phyloP scores from a whole-genome alignment of 1,284 basidiomycete species.

The Earliella scabrosa region DNA sequence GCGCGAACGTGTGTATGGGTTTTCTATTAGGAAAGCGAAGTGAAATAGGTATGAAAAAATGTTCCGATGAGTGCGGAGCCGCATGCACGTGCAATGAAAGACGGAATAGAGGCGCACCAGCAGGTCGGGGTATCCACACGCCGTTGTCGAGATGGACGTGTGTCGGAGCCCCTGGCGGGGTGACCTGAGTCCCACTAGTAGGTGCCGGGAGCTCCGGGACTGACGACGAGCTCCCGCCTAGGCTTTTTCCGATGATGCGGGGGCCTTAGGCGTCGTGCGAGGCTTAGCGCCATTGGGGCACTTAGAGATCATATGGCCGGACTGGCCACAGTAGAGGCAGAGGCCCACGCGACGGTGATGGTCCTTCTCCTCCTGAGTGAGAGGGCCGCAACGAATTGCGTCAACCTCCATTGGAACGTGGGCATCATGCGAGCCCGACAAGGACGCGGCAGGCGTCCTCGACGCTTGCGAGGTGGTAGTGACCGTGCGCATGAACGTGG shows the following conservation, averaged over 20 bases:
- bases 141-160: constrained; percentile 14
- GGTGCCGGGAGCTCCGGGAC: constrained; percentile 32
- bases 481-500: not conserved
- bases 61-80: constrained; percentile 22
- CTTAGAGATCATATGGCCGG: constrained; percentile 27
- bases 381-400: constrained; percentile 1
- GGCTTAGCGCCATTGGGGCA: constrained; percentile 32
- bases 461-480: not conserved
- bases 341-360: constrained; percentile 27
- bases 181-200: constrained; percentile 26
- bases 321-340: constrained; percentile 36
- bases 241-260: constrained; percentile 37
- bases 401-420: constrained; percentile 9
- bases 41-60: constrained; percentile 40
- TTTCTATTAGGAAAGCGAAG: constrained; percentile 36
- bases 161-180: constrained; percentile 14
- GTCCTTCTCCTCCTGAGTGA: constrained; percentile 1
- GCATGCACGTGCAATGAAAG: constrained; percentile 17
- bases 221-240: constrained; percentile 26
- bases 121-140: constrained; percentile 1
- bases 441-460: not conserved
- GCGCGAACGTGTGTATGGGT: constrained; percentile 34
- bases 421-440: not conserved
- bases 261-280: constrained; percentile 10
- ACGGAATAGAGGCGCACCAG: constrained; percentile 5